A percentile compares a stretch with the other conserved stretches of the same genome.
These are phyloP conservation scores for Fusarium virguliforme DNA, from an alignment of 2,329 filamentous ascomycete genomes.

Conservation along the genomic window DNA sequence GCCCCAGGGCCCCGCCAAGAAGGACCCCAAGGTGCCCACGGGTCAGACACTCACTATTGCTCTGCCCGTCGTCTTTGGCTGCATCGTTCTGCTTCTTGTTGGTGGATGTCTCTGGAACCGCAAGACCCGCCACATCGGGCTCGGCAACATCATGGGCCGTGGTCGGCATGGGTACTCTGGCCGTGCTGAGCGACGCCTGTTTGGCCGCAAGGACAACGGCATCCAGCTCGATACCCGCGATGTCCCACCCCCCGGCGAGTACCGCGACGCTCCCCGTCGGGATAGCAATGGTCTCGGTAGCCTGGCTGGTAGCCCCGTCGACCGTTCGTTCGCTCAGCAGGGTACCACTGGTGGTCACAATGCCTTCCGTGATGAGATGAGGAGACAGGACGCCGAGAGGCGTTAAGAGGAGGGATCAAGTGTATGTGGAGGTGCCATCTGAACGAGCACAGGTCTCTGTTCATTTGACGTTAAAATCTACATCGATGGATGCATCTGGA, in stretches of 20 bases:
- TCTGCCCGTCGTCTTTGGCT: slow-evolving; percentile 66
- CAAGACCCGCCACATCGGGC: slow-evolving; percentile 64
- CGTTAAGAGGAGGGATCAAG: slow-evolving; percentile 30
- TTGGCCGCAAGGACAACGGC: slow-evolving; percentile 57
- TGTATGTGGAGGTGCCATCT: slow-evolving; percentile 9
- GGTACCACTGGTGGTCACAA: slow-evolving; percentile 58
- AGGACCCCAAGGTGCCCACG: slow-evolving; percentile 54
- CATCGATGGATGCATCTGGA: slow-evolving; percentile 29
- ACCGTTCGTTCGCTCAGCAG: slow-evolving; percentile 60
- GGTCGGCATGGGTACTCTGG: slow-evolving; percentile 62
- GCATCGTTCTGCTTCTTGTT: slow-evolving; percentile 65
- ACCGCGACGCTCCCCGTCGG: slow-evolving; percentile 57
- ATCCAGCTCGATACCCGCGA: slow-evolving; percentile 63
- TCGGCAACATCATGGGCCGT: slow-evolving; percentile 69
- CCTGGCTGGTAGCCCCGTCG: slow-evolving; percentile 64
- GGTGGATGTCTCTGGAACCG: slow-evolving; percentile 72
- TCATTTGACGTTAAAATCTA: slow-evolving; percentile 32
- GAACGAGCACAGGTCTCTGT: slow-evolving; percentile 1
- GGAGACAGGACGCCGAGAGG: slow-evolving; percentile 63
- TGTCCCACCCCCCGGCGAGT: slow-evolving; percentile 49
- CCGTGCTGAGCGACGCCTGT: slow-evolving; percentile 57
- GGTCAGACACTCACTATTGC: slow-evolving; percentile 67
- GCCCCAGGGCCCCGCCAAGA: slow-evolving; percentile 57
- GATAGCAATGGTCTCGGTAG: slow-evolving; percentile 68
- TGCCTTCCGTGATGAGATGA: slow-evolving; percentile 67